Base-by-base conservation (phyloP, 208 protist species). In the Acanthamoeba royreba region DNA sequence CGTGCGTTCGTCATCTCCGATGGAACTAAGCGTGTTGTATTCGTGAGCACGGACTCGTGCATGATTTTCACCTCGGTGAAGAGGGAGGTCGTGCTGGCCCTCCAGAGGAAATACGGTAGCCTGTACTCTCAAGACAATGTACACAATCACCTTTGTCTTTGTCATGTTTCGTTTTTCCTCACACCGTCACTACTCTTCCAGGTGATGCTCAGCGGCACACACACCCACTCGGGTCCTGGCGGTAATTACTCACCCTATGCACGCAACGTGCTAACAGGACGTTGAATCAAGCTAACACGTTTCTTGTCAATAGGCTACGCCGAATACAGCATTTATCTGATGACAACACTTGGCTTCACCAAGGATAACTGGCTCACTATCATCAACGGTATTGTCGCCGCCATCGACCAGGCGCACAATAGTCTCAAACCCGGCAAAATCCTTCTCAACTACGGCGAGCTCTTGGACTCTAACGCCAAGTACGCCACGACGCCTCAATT, bases 161-260 rank as follows among this genome's bases (percentile, higher is more conserved):
- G 0, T 15, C 28, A 4, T 33, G 28, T 15, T 33, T 22, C n/a
- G 11, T 9, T 13, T 19, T 63, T 19, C 55, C 55, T 63, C 55
- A n/a, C 15, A 17, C 15, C 31, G 4, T 63, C 8, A 35, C 8
- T 63, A n/a, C 55, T 5, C 55, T 35, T 66, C 4, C 38, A 79
- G 66, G 66, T 87, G 79, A 58, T 87, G 79, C 79, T 87, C 46
- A 69, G 81, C 66, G 96, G 95, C 74, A 95, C 72, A 61, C 96
- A 97, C 61, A 97, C 96, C 45, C 96, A 97, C 86, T 94, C 93
- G 35, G 95, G 94, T 7, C 95, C 96, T 22, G 96, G 92, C 25
- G 96, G 95, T 43, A 96, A 94, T 43, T 93, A 61, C 49, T 89
- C 25, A 25, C 19, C 17, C 19, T 61, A 61, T 61, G 52, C 52